Conservation (phyloP, 441 rosid genomes). For the Flueggea neowawraea region DNA sequence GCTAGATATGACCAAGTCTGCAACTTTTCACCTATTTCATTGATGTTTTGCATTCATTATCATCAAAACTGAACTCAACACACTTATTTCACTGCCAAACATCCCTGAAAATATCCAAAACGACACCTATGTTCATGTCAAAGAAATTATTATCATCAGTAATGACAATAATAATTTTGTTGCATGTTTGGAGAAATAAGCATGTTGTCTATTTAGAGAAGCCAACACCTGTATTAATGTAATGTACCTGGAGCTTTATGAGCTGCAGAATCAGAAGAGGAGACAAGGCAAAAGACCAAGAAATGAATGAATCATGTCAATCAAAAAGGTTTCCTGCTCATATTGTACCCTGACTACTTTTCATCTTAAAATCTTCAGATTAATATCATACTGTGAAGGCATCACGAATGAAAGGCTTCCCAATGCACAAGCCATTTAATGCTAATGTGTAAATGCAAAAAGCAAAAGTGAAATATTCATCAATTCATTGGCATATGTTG, state of each 20-base stretch:
- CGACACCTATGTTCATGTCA: slow-evolving; percentile 16
- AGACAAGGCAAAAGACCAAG: slow-evolving; percentile 14
- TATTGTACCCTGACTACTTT: slow-evolving; percentile 16
- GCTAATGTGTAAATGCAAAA: neutral
- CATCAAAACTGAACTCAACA: too few species aligned
- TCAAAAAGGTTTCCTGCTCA: slow-evolving; percentile 13
- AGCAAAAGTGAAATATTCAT: too few species aligned
- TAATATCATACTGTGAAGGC: slow-evolving; percentile 14
- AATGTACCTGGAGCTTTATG: too few species aligned
- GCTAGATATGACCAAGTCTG: too few species aligned
- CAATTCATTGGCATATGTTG: too few species aligned
- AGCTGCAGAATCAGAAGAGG: neutral
- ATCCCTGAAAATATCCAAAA: slow-evolving; percentile 7
- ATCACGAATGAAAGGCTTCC: slow-evolving; percentile 5
- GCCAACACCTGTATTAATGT: too few species aligned
- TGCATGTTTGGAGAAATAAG: too few species aligned
- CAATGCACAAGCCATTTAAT: slow-evolving; percentile 8
- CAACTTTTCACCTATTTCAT: too few species aligned
- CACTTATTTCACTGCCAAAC: slow-evolving; percentile 12
- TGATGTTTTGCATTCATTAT: too few species aligned
- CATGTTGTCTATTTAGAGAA: too few species aligned
- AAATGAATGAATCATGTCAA: slow-evolving; percentile 16
- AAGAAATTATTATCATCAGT: too few species aligned
- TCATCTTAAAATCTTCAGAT: slow-evolving; percentile 23
- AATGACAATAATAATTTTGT: too few species aligned